These are phyloP conservation scores for Globisporangium radiosum DNA, from an alignment of 352 stramenopile species.

Conservation along the genomic window DNA sequence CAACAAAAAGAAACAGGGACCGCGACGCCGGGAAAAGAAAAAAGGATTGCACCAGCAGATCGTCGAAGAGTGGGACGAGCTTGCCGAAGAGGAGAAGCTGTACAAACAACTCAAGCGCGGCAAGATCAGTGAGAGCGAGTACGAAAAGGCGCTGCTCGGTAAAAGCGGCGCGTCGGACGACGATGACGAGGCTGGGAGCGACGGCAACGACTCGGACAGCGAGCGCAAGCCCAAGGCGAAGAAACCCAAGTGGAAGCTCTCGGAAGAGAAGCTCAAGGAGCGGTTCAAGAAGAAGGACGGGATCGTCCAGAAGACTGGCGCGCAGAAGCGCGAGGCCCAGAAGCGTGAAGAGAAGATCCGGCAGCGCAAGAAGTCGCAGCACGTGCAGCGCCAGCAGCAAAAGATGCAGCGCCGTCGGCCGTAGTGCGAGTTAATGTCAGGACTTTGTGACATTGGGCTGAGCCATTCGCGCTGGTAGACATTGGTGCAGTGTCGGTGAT, in stretches of 20 bases:
- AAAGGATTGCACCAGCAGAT: constrained; percentile 95
- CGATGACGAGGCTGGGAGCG: constrained; percentile 15
- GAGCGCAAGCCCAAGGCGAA: constrained; percentile 23
- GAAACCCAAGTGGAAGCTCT: constrained; percentile 53
- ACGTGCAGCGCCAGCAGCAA: constrained; percentile 52
- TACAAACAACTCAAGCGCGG: constrained; percentile 97
- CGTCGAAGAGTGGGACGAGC: constrained; percentile 98
- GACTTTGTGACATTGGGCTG: not conserved
- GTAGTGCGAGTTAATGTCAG: not conserved
- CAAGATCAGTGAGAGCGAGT: constrained; percentile 96
- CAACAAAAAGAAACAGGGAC: constrained; percentile 61
- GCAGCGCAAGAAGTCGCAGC: constrained; percentile 71
- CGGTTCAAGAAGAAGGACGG: constrained; percentile 83
- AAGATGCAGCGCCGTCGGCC: constrained; percentile 37
- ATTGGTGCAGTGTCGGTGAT: not conserved
- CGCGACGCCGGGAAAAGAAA: constrained; percentile 91
- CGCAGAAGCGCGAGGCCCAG: constrained; percentile 64
- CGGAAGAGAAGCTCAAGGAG: constrained; percentile 69
- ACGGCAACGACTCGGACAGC: constrained; percentile 22
- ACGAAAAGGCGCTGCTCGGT: constrained; percentile 73
- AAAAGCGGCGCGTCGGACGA: constrained; percentile 40
- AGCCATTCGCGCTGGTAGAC: not conserved
- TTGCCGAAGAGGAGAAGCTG: constrained; percentile 95
- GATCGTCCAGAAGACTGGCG: constrained; percentile 57
- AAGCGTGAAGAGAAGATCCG: constrained; percentile 82